These are phyloP conservation scores for Sutorius eximius DNA, from an alignment of 1,284 basidiomycete species.

Conservation along the genomic window DNA sequence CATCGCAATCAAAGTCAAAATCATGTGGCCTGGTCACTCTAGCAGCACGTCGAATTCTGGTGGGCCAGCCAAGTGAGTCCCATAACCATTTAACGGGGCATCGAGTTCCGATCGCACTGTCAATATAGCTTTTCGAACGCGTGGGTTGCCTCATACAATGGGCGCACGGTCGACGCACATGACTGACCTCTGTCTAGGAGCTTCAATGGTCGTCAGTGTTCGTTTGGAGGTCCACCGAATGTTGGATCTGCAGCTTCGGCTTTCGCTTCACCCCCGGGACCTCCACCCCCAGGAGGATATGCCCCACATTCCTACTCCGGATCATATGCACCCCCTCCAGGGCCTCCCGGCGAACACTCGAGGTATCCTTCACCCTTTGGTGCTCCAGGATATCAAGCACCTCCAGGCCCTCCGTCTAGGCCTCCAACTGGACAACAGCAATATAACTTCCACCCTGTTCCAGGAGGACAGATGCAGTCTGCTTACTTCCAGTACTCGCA, in stretches of 20 bases:
- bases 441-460: constrained; percentile 65
- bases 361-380: constrained; percentile 31
- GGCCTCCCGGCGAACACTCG: constrained; percentile 36
- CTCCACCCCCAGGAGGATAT: constrained; percentile 34
- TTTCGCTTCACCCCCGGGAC: background rate
- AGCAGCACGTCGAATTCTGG: background rate
- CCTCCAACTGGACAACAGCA: constrained; percentile 66
- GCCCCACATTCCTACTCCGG: constrained; percentile 32
- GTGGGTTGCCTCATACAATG: constrained; percentile 6
- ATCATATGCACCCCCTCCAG: constrained; percentile 35
- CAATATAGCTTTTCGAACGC: constrained; percentile 9
- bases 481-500: constrained; percentile 83
- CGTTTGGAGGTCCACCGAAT: background rate
- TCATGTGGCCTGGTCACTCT: constrained; percentile 21
- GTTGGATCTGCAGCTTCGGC: background rate
- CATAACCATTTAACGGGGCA: background rate
- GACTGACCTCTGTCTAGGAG: background rate
- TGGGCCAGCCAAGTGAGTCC: constrained; percentile 15
- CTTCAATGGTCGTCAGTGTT: background rate
- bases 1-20: background rate
- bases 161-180: background rate
- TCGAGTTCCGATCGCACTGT: background rate
- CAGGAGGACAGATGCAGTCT: constrained; percentile 51
- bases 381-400: constrained; percentile 27
- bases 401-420: constrained; percentile 42